A percentile compares a stretch with the other conserved stretches of the same genome.
Evolutionary conservation across 208 protist genomes (phyloP).

Genomic region (Wallacemonas sp.): DNA sequence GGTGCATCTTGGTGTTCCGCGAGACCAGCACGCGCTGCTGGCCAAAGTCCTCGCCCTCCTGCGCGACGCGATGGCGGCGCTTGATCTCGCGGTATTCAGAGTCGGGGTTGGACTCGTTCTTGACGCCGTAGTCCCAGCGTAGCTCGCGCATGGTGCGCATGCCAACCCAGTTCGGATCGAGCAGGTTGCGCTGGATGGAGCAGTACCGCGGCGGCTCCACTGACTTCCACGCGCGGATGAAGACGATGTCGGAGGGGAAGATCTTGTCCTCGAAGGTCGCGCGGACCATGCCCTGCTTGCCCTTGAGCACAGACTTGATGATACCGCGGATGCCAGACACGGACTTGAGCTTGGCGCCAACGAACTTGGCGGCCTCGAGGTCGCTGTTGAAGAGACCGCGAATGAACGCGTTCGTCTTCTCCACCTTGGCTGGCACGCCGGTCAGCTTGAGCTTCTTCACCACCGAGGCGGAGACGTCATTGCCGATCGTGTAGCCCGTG

Average conservation of each 20-base stretch:
- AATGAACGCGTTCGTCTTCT: conserved; percentile 99
- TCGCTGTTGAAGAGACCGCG: conserved; percentile 95
- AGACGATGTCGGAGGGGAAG: conserved; percentile 98
- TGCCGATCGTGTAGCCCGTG: conserved; percentile 97
- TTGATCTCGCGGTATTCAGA: conserved; percentile 89
- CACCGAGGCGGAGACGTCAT: conserved; percentile 92
- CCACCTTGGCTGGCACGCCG: conserved; percentile 95
- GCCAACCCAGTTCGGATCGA: conserved; percentile 84
- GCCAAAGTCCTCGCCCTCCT: conserved; percentile 44
- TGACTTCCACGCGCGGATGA: conserved; percentile 98
- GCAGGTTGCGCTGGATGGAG: conserved; percentile 93
- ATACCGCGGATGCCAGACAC: conserved; percentile 98
- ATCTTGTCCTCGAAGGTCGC: conserved; percentile 99
- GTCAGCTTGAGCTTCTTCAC: conserved; percentile 99
- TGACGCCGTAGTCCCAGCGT: conserved; percentile 66
- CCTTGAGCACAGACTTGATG: conserved; percentile 97
- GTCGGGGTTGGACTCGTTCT: conserved; percentile 50
- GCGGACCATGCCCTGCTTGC: conserved; percentile 93
- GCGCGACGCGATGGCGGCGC: conserved; percentile 62
- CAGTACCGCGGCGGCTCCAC: conserved; percentile 96
- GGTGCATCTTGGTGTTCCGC: conserved; percentile 77
- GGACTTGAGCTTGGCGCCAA: conserved; percentile 97
- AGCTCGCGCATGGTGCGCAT: conserved; percentile 91
- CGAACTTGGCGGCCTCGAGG: conserved; percentile 97
- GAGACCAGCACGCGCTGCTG: conserved; percentile 66